Conservation (phyloP, 805 yeast genomes). For the Dipodascus albidus region DNA sequence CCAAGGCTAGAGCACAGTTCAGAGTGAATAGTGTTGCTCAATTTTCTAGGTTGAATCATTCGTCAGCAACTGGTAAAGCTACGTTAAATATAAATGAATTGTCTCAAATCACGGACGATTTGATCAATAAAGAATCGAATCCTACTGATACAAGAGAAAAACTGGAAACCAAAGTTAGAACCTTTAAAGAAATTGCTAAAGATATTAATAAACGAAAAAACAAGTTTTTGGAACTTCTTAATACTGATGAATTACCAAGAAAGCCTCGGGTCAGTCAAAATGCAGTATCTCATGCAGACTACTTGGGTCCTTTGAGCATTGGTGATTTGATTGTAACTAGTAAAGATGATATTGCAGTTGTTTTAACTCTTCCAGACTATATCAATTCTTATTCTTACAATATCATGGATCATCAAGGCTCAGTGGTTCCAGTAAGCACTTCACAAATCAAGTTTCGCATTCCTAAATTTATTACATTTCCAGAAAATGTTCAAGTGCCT, state of each 20-base stretch:
- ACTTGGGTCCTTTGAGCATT: neutral
- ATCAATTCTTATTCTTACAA: neutral
- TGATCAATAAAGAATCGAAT: neutral
- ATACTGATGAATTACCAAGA: neutral
- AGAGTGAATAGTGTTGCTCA: too few relatives aligned
- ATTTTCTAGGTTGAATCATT: too few relatives aligned
- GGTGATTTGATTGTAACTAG: neutral
- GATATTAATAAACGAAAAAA: neutral
- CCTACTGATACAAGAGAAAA: neutral
- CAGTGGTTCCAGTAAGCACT: neutral
- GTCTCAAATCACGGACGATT: too few relatives aligned
- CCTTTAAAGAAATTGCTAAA: neutral
- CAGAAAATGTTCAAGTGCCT: neutral
- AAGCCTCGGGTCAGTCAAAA: neutral
- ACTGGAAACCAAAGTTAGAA: neutral
- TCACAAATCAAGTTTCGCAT: neutral
- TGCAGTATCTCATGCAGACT: neutral
- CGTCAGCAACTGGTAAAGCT: too few relatives aligned
- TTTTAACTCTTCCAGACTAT: neutral
- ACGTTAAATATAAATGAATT: too few relatives aligned
- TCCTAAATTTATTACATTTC: neutral
- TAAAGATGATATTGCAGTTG: constrained; percentile 1
- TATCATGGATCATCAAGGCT: constrained; percentile 1
- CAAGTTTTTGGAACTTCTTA: neutral
- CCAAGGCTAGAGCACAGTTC: too few relatives aligned